Percentiles rank a stretch among this genome's conserved stretches.
Evolutionary conservation across 2,329 filamentous ascomycete species (phyloP).

Genomic region (Sporothrix luriei): DNA sequence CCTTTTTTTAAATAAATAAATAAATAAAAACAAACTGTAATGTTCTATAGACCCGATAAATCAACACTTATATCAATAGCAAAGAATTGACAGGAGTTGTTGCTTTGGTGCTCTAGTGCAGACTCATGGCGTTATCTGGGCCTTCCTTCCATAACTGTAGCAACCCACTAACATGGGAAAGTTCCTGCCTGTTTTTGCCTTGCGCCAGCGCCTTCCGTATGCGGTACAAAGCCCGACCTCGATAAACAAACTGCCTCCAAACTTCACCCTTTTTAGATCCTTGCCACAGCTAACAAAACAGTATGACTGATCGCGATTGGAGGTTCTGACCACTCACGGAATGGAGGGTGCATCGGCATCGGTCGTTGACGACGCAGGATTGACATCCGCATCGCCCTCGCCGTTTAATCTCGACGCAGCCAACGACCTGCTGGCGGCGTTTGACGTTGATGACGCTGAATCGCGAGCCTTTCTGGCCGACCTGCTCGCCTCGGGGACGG

Average conservation of each 20-base stretch:
- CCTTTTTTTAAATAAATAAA: too few species aligned
- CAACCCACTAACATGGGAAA: not conserved
- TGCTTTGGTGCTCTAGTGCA: not conserved
- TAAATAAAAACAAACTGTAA: too few species aligned
- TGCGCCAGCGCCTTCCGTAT: not conserved
- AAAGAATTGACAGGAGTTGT: not conserved
- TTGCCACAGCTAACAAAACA: not conserved
- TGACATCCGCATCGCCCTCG: not conserved
- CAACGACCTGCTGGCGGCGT: constrained; percentile 28
- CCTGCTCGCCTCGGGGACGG: constrained; percentile 30
- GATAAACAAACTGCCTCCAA: not conserved
- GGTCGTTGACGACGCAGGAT: not conserved
- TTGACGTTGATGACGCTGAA: constrained; percentile 33
- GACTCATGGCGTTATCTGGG: too few species aligned
- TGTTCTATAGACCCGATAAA: too few species aligned
- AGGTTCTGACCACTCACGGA: not conserved
- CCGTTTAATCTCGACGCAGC: constrained; percentile 20
- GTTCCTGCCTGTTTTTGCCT: constrained; percentile 12
- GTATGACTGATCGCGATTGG: not conserved
- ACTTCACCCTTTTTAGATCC: too few species aligned
- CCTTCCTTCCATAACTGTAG: not conserved
- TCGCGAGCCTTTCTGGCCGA: constrained; percentile 31
- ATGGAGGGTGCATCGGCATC: constrained; percentile 4
- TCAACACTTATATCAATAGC: not conserved
- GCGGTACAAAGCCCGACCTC: not conserved